Base-by-base conservation (phyloP, 2,329 filamentous ascomycete species). In the Pestalotiopsis sp. region DNA sequence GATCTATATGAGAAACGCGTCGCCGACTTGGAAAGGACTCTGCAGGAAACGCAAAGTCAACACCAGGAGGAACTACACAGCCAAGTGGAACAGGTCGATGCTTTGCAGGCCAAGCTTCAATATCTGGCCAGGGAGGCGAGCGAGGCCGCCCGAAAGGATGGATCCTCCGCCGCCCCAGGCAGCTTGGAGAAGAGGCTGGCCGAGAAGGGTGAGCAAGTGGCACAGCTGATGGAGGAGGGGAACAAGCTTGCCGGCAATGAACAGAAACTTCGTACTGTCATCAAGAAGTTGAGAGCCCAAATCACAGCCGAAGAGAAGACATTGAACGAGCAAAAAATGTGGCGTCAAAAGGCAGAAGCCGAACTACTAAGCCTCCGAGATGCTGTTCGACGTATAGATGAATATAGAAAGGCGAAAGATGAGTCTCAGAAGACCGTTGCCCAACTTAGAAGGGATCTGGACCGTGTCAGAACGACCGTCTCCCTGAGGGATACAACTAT, bases 131-230 rank as follows among this genome's bases (percentile, higher is more conserved):
- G 92, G 70, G 92, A 95, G 76, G 91, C 93, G 13, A 89, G 92
- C 0, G 91, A 95, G 39, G 86, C 91, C 0, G 93, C 96, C 1
- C 92, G 91, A 75, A 88, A 90, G 72, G 87, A 90, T 6, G 90
- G 89, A 2, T 82, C 86, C n/a, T 82, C 86, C 27, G 89, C 92
- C 0, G 82, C 87, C 2, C 77, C 88, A 0, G 92, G 92, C 5
- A 93, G 90, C 67, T 68, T 85, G 1, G 93, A 97, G 72, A 93
- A 91, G 78, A 94, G 93, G 76, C 79, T 98, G 14, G 92, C 93
- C 1, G 94, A 97, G 75, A 97, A 94, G 76, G 95, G 98, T 74
- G 91, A 95, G 74, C 93, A 93, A 77, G 97, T 98, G 74, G 93
- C 95, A 2, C 83, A 95, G 61, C 83, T 99, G 13, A 92, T 99